phyloP scores from a whole-genome alignment of 116 monocot species.

The Posidonia oceanica region DNA sequence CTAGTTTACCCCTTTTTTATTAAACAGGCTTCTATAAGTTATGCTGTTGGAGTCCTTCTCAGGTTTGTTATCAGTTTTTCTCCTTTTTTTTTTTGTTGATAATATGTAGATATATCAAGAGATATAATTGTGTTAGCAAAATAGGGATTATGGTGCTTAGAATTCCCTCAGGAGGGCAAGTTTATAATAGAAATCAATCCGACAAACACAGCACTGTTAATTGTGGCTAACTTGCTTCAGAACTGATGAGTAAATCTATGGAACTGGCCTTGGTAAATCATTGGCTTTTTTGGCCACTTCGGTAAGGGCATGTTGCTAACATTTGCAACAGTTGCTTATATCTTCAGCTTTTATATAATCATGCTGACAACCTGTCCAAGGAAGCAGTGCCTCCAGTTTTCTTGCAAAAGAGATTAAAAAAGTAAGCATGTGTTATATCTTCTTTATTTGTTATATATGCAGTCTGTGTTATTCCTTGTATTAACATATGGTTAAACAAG shows the following conservation, averaged over 20 bases:
- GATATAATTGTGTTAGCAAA: neutral
- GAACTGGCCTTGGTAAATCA: neutral
- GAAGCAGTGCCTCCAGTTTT: conserved; percentile 63
- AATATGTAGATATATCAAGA: neutral
- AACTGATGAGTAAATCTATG: too few species aligned
- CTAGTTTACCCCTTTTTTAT: neutral
- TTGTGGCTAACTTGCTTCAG: too few species aligned
- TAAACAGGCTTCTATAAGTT: conserved; percentile 78
- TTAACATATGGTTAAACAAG: conserved; percentile 3
- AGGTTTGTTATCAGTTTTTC: conserved; percentile 40
- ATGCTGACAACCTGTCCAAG: conserved; percentile 65
- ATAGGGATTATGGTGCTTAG: too few species aligned
- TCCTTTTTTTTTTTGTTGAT: neutral
- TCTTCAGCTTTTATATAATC: conserved; percentile 75
- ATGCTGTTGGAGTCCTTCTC: conserved; percentile 66
- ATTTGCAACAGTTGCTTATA: conserved; percentile 78
- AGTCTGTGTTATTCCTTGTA: neutral
- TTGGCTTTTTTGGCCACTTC: neutral
- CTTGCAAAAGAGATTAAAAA: conserved; percentile 53
- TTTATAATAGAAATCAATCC: too few species aligned
- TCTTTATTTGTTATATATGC: neutral
- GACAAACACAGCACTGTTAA: too few species aligned
- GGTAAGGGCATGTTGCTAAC: conserved; percentile 1
- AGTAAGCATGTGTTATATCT: conserved; percentile 29
- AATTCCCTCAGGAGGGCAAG: too few species aligned